Evolutionary conservation across 345 rosid genomes (phyloP).

Genomic region (Schrenkiella parvula): DNA sequence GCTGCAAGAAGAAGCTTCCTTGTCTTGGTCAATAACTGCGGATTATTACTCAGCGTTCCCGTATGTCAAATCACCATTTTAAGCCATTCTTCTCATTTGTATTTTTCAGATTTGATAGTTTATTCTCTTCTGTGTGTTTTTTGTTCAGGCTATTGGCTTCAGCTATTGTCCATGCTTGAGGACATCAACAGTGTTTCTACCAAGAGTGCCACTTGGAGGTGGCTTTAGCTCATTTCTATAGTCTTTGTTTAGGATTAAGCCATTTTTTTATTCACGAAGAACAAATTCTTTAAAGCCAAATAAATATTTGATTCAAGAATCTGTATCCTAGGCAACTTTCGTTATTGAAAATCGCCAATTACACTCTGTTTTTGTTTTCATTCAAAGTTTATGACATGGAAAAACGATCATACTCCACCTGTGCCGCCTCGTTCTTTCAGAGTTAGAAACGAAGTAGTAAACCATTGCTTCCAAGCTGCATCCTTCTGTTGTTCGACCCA

Average conservation of each 20-base stretch:
- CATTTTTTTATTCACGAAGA: constrained; percentile 3
- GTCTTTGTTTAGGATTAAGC: background rate
- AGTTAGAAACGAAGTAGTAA: constrained; percentile 44
- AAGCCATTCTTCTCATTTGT: background rate
- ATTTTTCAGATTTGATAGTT: background rate
- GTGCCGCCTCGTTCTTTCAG: constrained; percentile 54
- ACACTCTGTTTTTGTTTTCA: constrained; percentile 12
- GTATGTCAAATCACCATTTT: constrained; percentile 39
- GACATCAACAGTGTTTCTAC: constrained; percentile 56
- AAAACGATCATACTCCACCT: constrained; percentile 38
- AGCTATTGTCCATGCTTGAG: constrained; percentile 55
- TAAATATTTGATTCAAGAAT: constrained; percentile 28
- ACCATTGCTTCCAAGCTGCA: constrained; percentile 95
- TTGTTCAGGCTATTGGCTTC: constrained; percentile 66
- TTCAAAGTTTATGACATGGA: background rate
- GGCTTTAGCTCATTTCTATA: constrained; percentile 66
- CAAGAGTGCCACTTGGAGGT: constrained; percentile 84
- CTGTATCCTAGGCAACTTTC: constrained; percentile 14
- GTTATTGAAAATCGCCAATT: background rate
- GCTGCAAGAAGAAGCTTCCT: constrained; percentile 82
- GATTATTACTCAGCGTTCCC: constrained; percentile 60
- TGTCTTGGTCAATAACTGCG: constrained; percentile 52
- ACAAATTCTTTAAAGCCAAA: background rate
- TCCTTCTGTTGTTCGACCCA: constrained; percentile 93
- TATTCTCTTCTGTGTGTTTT: background rate